Evolutionary conservation across 192 early-diverging fungal species (phyloP).

Genomic region (Coemansia sp.): DNA sequence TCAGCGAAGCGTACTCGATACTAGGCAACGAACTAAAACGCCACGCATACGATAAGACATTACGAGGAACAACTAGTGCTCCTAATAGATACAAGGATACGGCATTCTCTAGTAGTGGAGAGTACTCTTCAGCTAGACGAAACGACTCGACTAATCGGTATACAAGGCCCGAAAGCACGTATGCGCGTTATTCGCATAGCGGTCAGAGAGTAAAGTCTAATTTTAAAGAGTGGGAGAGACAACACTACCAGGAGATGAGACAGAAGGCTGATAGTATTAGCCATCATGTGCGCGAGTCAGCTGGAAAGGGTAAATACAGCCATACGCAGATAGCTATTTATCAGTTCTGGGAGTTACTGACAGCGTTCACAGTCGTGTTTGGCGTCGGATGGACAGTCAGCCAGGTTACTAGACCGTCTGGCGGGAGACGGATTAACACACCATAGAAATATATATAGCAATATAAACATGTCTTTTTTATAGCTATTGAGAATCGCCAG

Average conservation of each 20-base stretch:
- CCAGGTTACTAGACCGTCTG: conserved; percentile 1
- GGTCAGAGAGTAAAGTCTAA: conserved; percentile 26
- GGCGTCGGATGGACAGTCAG: conserved; percentile 39
- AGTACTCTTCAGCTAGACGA: conserved; percentile 40
- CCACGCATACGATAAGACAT: conserved; percentile 74
- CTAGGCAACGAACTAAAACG: conserved; percentile 72
- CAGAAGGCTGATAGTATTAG: conserved; percentile 31
- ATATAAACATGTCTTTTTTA: background rate
- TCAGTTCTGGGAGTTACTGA: conserved; percentile 39
- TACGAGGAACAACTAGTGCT: conserved; percentile 16
- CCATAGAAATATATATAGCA: background rate
- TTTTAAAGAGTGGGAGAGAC: conserved; percentile 57
- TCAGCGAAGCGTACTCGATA: conserved; percentile 87
- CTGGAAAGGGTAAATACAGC: conserved; percentile 20
- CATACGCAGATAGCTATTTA: conserved; percentile 34
- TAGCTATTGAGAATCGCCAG: conserved; percentile 18
- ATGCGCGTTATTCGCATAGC: conserved; percentile 13
- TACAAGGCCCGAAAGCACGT: conserved; percentile 26
- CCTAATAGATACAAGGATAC: conserved; percentile 26
- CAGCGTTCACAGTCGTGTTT: conserved; percentile 35
- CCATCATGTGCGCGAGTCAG: conserved; percentile 15
- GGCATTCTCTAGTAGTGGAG: conserved; percentile 48
- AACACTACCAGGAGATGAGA: conserved; percentile 46
- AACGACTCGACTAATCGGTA: conserved; percentile 9
- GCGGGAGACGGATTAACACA: background rate